Evolutionary conservation across 202 grass and related monocot genomes (phyloP).

Genomic region (Schoenoplectus triqueter): DNA sequence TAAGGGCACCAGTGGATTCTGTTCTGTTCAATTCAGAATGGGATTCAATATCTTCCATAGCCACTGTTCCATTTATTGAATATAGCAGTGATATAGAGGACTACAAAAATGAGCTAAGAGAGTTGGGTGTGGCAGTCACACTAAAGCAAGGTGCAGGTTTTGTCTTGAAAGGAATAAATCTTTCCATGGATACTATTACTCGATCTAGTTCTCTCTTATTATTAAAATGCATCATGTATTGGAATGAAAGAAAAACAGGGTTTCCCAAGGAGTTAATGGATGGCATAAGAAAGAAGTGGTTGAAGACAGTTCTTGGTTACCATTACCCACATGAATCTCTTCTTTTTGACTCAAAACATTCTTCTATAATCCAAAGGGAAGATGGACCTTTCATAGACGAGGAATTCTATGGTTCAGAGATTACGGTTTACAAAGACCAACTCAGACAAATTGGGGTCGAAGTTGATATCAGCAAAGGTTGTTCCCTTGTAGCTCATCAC

Average conservation of each 20-base stretch:
- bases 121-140: constrained; percentile 52
- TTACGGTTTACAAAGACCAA: constrained; percentile 44
- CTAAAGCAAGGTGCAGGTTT: constrained; percentile 46
- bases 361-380: constrained; percentile 39
- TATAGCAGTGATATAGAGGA: constrained; percentile 44
- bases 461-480: constrained; percentile 42
- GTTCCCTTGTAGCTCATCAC: constrained; percentile 49
- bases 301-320: constrained; percentile 65
- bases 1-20: constrained; percentile 44
- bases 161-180: constrained; percentile 45
- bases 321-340: constrained; percentile 50
- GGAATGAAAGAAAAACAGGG: neutral
- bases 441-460: constrained; percentile 54
- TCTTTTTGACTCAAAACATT: constrained; percentile 52
- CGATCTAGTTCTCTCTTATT: constrained; percentile 37
- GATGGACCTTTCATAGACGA: constrained; percentile 83
- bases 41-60: constrained; percentile 47
- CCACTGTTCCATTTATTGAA: constrained; percentile 62
- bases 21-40: constrained; percentile 56
- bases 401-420: constrained; percentile 57
- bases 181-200: constrained; percentile 52
- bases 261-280: constrained; percentile 43
- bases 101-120: constrained; percentile 58
- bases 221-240: constrained; percentile 47
- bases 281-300: constrained; percentile 52